Percentiles rank a stretch among this genome's conserved stretches.
Evolutionary conservation across 495 filamentous ascomycete species (phyloP).

Genomic region (Choiromyces venosus): DNA sequence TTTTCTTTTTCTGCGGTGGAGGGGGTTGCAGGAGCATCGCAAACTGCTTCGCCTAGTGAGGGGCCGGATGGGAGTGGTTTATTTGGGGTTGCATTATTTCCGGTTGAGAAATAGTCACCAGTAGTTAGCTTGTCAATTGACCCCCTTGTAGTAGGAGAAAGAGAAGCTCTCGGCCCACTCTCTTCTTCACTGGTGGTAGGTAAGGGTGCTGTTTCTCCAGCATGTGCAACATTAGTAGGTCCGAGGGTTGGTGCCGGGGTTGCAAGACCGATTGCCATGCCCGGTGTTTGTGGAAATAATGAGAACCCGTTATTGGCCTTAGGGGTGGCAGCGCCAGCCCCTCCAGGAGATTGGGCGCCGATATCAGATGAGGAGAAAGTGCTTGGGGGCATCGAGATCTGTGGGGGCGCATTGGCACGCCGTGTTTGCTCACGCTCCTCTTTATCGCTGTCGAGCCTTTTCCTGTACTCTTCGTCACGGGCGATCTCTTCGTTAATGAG

Average conservation of each 20-base stretch:
- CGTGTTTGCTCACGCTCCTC: slow-evolving; percentile 53
- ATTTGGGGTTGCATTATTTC: slow-evolving; percentile 37
- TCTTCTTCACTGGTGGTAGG: slow-evolving; percentile 27
- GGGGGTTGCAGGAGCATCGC: slow-evolving; percentile 54
- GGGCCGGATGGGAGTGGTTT: slow-evolving; percentile 30
- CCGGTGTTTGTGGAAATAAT: slow-evolving; percentile 60
- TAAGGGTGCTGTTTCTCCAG: slow-evolving; percentile 50
- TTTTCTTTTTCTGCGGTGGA: slow-evolving; percentile 65
- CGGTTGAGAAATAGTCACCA: slow-evolving; percentile 62
- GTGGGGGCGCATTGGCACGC: slow-evolving; percentile 55
- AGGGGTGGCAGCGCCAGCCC: slow-evolving; percentile 51
- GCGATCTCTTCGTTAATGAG: slow-evolving; percentile 84
- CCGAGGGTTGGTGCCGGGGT: slow-evolving; percentile 53
- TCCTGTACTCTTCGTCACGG: slow-evolving; percentile 68
- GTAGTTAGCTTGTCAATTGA: slow-evolving; percentile 38
- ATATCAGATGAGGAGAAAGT: slow-evolving; percentile 49
- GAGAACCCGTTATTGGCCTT: slow-evolving; percentile 58
- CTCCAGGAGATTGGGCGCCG: slow-evolving; percentile 22
- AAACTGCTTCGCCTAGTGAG: slow-evolving; percentile 50
- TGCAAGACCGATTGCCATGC: slow-evolving; percentile 71
- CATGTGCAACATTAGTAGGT: slow-evolving; percentile 47
- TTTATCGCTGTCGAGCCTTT: slow-evolving; percentile 57
- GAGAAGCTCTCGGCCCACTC: slow-evolving; percentile 46
- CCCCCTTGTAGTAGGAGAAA: slow-evolving; percentile 47
- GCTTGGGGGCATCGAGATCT: slow-evolving; percentile 64